These are phyloP conservation scores for Penicillium bovifimosum DNA, from an alignment of 495 filamentous ascomycete species.

Conservation along the genomic window DNA sequence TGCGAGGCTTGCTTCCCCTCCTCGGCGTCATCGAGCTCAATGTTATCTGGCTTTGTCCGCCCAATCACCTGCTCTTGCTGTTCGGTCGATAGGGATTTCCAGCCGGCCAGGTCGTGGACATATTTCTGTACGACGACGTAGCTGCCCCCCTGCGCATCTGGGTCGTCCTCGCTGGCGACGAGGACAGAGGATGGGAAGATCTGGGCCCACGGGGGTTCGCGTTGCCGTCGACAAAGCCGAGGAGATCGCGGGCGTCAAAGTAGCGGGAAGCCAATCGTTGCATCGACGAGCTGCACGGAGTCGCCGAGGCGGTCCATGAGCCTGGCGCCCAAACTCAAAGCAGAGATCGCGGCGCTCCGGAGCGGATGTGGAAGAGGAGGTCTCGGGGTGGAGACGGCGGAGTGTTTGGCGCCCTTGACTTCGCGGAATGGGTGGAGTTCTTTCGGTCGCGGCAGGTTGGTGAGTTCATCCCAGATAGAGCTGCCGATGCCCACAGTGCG, in stretches of 20 bases:
- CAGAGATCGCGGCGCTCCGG: conserved; percentile 52
- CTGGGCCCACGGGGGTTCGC: conserved; percentile 51
- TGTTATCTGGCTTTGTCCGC: conserved; percentile 51
- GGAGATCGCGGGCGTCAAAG: conserved; percentile 53
- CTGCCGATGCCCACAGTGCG: conserved; percentile 52
- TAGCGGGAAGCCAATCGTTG: conserved; percentile 54
- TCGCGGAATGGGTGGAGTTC: conserved; percentile 50
- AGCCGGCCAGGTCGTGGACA: conserved; percentile 46
- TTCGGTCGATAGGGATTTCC: conserved; percentile 43
- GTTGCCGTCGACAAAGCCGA: conserved; percentile 56
- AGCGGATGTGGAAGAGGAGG: conserved; percentile 52
- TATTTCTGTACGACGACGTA: conserved; percentile 58
- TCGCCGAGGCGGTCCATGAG: conserved; percentile 45
- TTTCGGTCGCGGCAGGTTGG: conserved; percentile 37
- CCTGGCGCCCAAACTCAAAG: conserved; percentile 54
- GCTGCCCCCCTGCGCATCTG: conserved; percentile 38
- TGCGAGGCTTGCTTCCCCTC: conserved; percentile 46
- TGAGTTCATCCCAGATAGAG: conserved; percentile 45
- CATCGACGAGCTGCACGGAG: conserved; percentile 43
- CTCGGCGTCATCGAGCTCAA: conserved; percentile 49
- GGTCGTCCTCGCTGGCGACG: conserved; percentile 41
- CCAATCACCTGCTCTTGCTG: conserved; percentile 53
- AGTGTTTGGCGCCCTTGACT: conserved; percentile 41
- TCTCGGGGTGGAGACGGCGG: conserved; percentile 48
- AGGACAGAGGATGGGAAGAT: conserved; percentile 40